Base-by-base conservation (phyloP, 1,284 basidiomycete species). In the Heliocybe sulcata region DNA sequence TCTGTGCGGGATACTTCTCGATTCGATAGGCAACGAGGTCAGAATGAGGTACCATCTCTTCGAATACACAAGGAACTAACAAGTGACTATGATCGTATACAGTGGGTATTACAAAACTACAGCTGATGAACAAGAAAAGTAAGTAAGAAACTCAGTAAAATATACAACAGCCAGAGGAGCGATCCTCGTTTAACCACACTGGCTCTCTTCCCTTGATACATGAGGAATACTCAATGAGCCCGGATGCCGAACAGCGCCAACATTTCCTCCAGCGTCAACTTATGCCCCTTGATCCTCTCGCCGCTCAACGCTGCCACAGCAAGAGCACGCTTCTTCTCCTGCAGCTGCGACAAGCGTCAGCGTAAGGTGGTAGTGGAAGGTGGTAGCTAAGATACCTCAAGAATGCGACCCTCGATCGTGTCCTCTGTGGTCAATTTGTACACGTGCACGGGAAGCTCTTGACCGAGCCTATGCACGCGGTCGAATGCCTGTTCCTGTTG, bases 261-360 rank as follows among this genome's bases (percentile, higher is more conserved):
- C 58, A 93, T 73, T 54, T 93, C 90, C 22, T 86, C 80, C 71
- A 90, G 73, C 1, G 82, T 81, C 26, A 92, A 78, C 58, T 83
- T 83, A 74, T 83, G 82, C 60, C 86, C 83, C 75, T 85, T 87
- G 63, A 90, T 73, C 68, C 85, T 88, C 65, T 89, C 84, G 20
- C 92, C 93, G 47, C 88, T 87, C 51, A 95, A 70, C 0, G 91
- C 91, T 0, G 91, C 90, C 33, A 77, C 76, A 2, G 91, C 83
- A 2, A 95, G 74, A 54, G 81, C 82, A 9, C 92, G 80, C 70
- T 95, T 95, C 67, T 83, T 80, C 23, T 85, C 82, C 66, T 93
- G 90, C 8, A 93, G 76, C 80, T 81, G 52, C 3, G 14, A 29
- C 20, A 3, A 22, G 11, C 20, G 31, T 19, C 11, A 25, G 6